Percentiles rank a stretch among this genome's conserved stretches.
phyloP scores from a whole-genome alignment of 2,329 filamentous ascomycete genomes.

The Coniochaeta ligniaria region DNA sequence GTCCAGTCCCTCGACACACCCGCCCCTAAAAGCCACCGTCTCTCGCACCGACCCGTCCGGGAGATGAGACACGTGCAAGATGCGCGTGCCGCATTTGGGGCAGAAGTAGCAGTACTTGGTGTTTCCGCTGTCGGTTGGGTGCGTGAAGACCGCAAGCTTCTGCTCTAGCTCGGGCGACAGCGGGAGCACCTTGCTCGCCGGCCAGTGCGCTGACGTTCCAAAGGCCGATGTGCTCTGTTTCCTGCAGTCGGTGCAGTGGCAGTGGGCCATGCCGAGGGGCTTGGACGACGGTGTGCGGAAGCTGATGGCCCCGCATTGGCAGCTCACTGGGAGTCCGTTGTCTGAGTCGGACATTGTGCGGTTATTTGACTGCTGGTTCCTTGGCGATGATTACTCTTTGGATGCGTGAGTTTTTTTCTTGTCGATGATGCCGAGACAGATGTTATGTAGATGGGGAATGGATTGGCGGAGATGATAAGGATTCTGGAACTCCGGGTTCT shows the following conservation, averaged over 20 bases:
- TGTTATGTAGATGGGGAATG: background rate
- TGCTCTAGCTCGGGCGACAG: conserved; percentile 22
- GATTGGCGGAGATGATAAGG: background rate
- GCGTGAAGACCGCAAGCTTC: conserved; percentile 27
- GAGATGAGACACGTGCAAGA: conserved; percentile 16
- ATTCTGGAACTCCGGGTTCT: background rate
- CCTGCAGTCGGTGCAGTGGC: conserved; percentile 39
- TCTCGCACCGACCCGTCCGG: conserved; percentile 15
- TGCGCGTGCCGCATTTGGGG: conserved; percentile 25
- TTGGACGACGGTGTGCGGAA: conserved; percentile 5
- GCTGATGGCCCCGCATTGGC: conserved; percentile 2
- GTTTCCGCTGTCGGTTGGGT: conserved; percentile 30
- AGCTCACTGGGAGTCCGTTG: background rate
- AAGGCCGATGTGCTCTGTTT: conserved; percentile 37
- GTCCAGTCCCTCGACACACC: conserved; percentile 22
- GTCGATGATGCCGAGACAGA: background rate
- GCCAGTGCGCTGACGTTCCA: conserved; percentile 36
- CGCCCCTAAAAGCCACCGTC: conserved; percentile 21
- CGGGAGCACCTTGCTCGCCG: conserved; percentile 31
- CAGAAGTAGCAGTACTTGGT: conserved; percentile 36
- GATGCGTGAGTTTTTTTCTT: background rate
- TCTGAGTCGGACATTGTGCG: background rate
- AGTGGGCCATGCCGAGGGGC: conserved; percentile 31
- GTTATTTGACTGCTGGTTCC: background rate
- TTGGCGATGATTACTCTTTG: background rate